These are phyloP conservation scores for Melanogaster broomeanus DNA, from an alignment of 768 basidiomycete species.

Conservation along the genomic window DNA sequence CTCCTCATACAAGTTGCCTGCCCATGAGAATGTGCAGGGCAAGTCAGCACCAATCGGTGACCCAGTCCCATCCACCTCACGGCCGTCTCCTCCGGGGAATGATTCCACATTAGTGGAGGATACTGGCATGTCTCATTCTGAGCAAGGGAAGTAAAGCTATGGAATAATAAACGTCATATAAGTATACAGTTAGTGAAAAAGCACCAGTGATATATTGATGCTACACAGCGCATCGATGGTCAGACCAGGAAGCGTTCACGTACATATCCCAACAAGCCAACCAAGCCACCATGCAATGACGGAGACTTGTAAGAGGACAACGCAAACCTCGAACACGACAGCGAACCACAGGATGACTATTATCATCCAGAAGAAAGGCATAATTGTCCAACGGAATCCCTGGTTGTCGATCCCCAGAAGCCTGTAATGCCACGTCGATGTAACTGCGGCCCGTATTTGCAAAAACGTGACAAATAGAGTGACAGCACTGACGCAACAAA, in stretches of 20 bases:
- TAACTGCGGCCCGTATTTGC: slow-evolving; percentile 59
- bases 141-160: not conserved
- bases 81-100: slow-evolving; percentile 1
- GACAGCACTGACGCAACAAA: slow-evolving; percentile 51
- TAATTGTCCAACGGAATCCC: slow-evolving; percentile 60
- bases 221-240: not conserved
- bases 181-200: slow-evolving; percentile 15
- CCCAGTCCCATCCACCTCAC: not conserved
- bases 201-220: slow-evolving; percentile 3
- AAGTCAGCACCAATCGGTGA: slow-evolving; percentile 1
- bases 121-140: not conserved
- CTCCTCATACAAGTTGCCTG: slow-evolving; percentile 1
- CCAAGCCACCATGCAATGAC: slow-evolving; percentile 75
- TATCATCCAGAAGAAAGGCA: slow-evolving; percentile 65
- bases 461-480: slow-evolving; percentile 53
- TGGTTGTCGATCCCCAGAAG: slow-evolving; percentile 60
- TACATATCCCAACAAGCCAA: slow-evolving; percentile 60
- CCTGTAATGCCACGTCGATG: slow-evolving; percentile 53
- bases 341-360: slow-evolving; percentile 70
- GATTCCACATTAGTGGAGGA: not conserved
- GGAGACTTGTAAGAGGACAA: slow-evolving; percentile 59
- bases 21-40: slow-evolving; percentile 4
- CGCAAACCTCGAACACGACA: slow-evolving; percentile 55
- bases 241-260: slow-evolving; percentile 23
- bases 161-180: not conserved